phyloP scores from a whole-genome alignment of 179 eudicot species.

The Vitellaria paradoxa region DNA sequence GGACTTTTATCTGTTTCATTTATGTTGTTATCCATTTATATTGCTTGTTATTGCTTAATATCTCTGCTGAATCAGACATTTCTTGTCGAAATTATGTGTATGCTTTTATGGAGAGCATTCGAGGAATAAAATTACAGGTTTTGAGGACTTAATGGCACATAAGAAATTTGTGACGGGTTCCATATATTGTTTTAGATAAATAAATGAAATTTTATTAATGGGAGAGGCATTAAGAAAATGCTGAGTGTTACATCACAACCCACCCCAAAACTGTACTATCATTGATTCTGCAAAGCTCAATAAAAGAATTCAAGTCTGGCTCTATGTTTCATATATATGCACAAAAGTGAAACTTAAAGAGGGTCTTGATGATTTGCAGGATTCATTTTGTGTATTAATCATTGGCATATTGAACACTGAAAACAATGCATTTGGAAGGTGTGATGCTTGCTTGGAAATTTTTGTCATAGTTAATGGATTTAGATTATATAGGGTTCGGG shows the following conservation, averaged over 20 bases:
- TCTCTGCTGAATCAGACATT: not conserved
- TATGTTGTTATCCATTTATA: not conserved
- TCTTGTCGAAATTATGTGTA: not conserved
- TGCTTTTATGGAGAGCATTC: not conserved
- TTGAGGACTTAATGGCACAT: not conserved
- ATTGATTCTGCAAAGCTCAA: too few relatives aligned
- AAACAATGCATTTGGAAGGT: not conserved
- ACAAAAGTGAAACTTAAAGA: not conserved
- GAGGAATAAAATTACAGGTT: not conserved
- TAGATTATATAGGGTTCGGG: not conserved
- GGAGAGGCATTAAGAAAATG: too few relatives aligned
- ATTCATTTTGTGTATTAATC: not conserved
- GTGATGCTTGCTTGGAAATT: not conserved
- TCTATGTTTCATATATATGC: too few relatives aligned
- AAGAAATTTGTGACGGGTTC: constrained; percentile 1
- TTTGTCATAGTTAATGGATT: too few relatives aligned
- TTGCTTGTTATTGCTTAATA: not conserved
- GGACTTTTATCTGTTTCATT: not conserved
- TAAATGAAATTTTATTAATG: too few relatives aligned
- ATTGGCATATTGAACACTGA: not conserved
- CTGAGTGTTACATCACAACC: too few relatives aligned
- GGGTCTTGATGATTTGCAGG: not conserved
- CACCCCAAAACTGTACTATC: too few relatives aligned
- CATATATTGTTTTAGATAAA: not conserved
- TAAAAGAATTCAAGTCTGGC: too few relatives aligned